Evolutionary conservation across 176 grass and related monocot genomes (phyloP).

Genomic region (Avena insularis): DNA sequence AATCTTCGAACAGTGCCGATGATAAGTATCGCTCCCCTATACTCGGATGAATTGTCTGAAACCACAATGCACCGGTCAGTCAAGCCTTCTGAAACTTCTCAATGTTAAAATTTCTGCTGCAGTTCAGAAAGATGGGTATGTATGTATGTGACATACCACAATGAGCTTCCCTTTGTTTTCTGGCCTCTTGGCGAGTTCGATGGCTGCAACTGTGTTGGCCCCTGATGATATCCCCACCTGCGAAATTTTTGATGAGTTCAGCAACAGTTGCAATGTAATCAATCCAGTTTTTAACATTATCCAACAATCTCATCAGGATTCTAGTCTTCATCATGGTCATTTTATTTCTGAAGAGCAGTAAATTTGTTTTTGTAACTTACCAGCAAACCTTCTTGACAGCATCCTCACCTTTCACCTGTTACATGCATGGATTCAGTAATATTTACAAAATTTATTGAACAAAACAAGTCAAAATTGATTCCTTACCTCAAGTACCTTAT

Average conservation of each 20-base stretch:
- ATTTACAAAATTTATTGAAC: neutral
- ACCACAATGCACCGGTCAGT: conserved; percentile 36
- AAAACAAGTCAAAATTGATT: conserved; percentile 4
- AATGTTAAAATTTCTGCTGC: neutral
- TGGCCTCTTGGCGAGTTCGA: conserved; percentile 76
- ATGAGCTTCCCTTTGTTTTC: conserved; percentile 95
- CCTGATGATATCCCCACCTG: conserved; percentile 95
- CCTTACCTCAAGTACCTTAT: conserved; percentile 84
- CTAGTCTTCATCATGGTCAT: neutral
- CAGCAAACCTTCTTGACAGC: conserved; percentile 88
- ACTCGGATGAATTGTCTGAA: conserved; percentile 52
- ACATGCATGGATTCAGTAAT: neutral
- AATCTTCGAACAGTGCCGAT: conserved; percentile 70
- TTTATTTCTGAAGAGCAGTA: neutral
- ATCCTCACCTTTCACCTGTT: conserved; percentile 80
- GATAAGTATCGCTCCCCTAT: conserved; percentile 84
- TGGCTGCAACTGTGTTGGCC: conserved; percentile 84
- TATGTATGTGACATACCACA: conserved; percentile 58
- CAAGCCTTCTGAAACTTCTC: conserved; percentile 2
- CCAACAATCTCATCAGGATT: neutral
- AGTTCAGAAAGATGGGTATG: neutral
- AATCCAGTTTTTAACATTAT: neutral
- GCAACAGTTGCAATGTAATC: neutral
- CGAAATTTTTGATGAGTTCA: conserved; percentile 17
- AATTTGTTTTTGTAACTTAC: conserved; percentile 37